Percentiles rank a stretch among this genome's conserved stretches.
phyloP scores from a whole-genome alignment of 2,329 filamentous ascomycete genomes.

The Colletotrichum falcatum region DNA sequence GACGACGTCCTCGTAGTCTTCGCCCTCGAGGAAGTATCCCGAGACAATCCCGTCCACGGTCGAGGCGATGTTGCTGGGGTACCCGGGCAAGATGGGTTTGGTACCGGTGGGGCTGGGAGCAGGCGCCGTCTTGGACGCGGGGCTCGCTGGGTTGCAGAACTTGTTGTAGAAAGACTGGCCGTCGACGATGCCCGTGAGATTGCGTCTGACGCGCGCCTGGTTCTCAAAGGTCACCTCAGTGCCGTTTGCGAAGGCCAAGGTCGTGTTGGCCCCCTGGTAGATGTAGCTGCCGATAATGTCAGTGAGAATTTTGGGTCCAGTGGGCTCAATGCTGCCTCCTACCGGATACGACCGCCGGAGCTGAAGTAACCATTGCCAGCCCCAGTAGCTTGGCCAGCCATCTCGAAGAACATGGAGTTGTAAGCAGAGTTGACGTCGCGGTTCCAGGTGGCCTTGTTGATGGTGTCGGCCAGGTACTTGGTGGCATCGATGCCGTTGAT shows the following conservation, averaged over 20 bases:
- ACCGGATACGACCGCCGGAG: slow-evolving; percentile 46
- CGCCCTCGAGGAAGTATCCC: slow-evolving; percentile 52
- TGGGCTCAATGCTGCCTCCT: not conserved
- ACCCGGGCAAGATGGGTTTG: slow-evolving; percentile 35
- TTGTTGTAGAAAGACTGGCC: slow-evolving; percentile 50
- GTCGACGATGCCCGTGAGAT: slow-evolving; percentile 48
- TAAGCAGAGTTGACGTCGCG: slow-evolving; percentile 50
- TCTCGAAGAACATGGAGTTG: slow-evolving; percentile 54
- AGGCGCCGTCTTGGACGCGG: slow-evolving; percentile 4
- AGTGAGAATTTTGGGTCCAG: not conserved
- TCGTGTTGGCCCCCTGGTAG: slow-evolving; percentile 51
- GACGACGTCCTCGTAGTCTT: slow-evolving; percentile 50
- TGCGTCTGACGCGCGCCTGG: slow-evolving; percentile 46
- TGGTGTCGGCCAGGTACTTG: slow-evolving; percentile 43
- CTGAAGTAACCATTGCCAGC: slow-evolving; percentile 47
- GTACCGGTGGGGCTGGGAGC: slow-evolving; percentile 12
- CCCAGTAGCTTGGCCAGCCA: slow-evolving; percentile 41
- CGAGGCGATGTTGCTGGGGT: slow-evolving; percentile 48
- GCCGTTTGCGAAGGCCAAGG: slow-evolving; percentile 53
- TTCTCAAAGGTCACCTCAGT: slow-evolving; percentile 48
- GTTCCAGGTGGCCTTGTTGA: slow-evolving; percentile 41
- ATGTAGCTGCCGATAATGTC: slow-evolving; percentile 21
- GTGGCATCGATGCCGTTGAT: slow-evolving; percentile 47
- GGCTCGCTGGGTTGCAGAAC: slow-evolving; percentile 47
- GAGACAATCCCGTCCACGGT: slow-evolving; percentile 44